These are phyloP conservation scores for Shiraia bambusicola DNA, from an alignment of 2,329 filamentous ascomycete genomes.

Conservation along the genomic window DNA sequence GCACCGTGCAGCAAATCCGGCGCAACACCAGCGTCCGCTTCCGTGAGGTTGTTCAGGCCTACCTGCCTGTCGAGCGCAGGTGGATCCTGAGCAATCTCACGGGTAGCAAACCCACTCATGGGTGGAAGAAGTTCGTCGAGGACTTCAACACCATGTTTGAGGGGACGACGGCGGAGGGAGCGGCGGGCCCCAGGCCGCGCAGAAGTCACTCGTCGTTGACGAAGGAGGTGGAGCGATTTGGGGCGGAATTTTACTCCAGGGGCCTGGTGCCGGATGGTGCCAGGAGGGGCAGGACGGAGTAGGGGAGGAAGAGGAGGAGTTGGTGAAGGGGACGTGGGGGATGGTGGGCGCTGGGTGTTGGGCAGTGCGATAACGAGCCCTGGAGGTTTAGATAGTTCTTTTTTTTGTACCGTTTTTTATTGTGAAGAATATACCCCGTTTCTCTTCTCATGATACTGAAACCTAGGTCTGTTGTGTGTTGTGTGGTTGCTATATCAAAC, in stretches of 20 bases:
- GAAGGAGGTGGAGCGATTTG: slow-evolving; percentile 35
- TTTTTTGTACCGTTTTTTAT: too few species aligned
- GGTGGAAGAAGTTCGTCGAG: slow-evolving; percentile 28
- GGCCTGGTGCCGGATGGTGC: slow-evolving; percentile 21
- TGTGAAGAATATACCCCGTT: too few species aligned
- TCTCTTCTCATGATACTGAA: too few species aligned
- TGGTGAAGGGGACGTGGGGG: too few species aligned
- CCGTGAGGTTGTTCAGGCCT: slow-evolving; percentile 24
- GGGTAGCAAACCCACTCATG: slow-evolving; percentile 21
- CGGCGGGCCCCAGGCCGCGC: slow-evolving; percentile 9
- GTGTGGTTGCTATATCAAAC: too few species aligned
- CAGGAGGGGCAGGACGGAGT: slow-evolving; percentile 8
- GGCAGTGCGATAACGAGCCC: neutral
- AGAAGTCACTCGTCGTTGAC: slow-evolving; percentile 26
- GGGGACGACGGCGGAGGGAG: slow-evolving; percentile 14
- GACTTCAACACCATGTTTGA: slow-evolving; percentile 28
- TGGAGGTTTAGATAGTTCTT: neutral
- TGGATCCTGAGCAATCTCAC: slow-evolving; percentile 28
- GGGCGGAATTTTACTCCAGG: slow-evolving; percentile 21
- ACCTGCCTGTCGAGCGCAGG: slow-evolving; percentile 21
- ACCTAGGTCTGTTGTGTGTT: too few species aligned
- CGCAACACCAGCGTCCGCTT: slow-evolving; percentile 30
- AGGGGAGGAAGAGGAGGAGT: too few species aligned
- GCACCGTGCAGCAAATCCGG: slow-evolving; percentile 34
- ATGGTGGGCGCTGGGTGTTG: neutral